Percentiles rank a stretch among this genome's conserved stretches.
These are phyloP conservation scores for Sungouiozyma intestinalis DNA, from an alignment of 805 yeast genomes.

Conservation along the genomic window DNA sequence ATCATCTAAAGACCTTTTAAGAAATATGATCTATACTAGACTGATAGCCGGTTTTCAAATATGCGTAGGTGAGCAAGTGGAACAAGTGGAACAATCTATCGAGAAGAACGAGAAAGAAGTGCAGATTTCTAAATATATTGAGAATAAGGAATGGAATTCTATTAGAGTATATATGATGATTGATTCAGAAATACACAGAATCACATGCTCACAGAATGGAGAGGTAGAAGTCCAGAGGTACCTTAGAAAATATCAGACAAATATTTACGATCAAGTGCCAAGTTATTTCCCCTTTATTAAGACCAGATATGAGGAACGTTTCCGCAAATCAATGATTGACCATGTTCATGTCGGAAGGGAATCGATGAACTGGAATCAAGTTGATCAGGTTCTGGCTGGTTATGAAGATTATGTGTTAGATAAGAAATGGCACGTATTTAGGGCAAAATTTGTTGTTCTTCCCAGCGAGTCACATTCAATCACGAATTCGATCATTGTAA, in stretches of 20 bases:
- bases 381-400: constrained; percentile 90
- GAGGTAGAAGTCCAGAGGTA: constrained; percentile 74
- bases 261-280: constrained; percentile 25
- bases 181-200: constrained; percentile 77
- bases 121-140: constrained; percentile 47
- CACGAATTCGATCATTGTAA: constrained; percentile 30
- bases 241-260: constrained; percentile 30
- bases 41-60: constrained; percentile 84
- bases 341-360: constrained; percentile 43
- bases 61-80: constrained; percentile 62
- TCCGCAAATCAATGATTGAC: constrained; percentile 46
- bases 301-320: constrained; percentile 67
- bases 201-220: constrained; percentile 62
- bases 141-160: constrained; percentile 37
- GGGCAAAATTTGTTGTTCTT: constrained; percentile 74
- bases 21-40: constrained; percentile 80
- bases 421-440: constrained; percentile 43
- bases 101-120: constrained; percentile 37
- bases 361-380: constrained; percentile 75
- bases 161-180: constrained; percentile 64
- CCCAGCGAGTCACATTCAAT: constrained; percentile 64
- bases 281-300: constrained; percentile 49
- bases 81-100: constrained; percentile 42
- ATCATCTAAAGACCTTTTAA: constrained; percentile 52
- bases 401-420: constrained; percentile 59